These are phyloP conservation scores for Gracilaria caudata DNA, from an alignment of 23 red algal species.

Conservation along the genomic window DNA sequence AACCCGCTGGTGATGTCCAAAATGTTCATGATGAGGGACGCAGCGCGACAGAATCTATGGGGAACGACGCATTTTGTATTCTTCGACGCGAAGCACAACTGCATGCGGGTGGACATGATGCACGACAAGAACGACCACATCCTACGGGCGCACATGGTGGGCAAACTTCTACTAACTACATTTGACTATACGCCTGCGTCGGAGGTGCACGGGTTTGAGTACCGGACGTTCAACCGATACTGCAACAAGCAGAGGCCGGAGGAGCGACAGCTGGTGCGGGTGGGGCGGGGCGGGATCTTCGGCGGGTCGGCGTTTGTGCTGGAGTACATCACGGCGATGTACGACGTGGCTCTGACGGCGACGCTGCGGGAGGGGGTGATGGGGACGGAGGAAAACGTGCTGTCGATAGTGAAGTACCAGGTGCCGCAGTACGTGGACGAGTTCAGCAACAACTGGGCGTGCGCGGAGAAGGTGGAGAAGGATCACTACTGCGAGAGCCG, in stretches of 20 bases:
- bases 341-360: constrained; percentile 72
- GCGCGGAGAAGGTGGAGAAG: constrained; percentile 45
- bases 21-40: constrained; percentile 76
- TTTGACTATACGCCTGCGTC: constrained; percentile 70
- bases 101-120: constrained; percentile 38
- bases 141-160: constrained; percentile 62
- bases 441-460: constrained; percentile 81
- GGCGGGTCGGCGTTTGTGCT: constrained; percentile 73
- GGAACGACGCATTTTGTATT: constrained; percentile 73
- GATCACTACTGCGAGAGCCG: constrained; percentile 58
- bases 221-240: constrained; percentile 52
- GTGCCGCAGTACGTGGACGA: constrained; percentile 74
- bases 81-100: constrained; percentile 75
- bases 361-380: constrained; percentile 61
- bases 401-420: constrained; percentile 68
- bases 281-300: constrained; percentile 65
- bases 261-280: constrained; percentile 38
- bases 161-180: constrained; percentile 64
- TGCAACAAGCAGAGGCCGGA: constrained; percentile 30
- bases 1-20: constrained; percentile 83
- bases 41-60: constrained; percentile 47
- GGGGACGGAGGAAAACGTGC: constrained; percentile 77
- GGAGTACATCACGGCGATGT: constrained; percentile 70
- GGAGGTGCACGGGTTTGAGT: constrained; percentile 75
- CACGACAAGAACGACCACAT: constrained; percentile 67